These are phyloP conservation scores for Neonothopanus nambi DNA, from an alignment of 1,284 basidiomycete genomes.

Conservation along the genomic window DNA sequence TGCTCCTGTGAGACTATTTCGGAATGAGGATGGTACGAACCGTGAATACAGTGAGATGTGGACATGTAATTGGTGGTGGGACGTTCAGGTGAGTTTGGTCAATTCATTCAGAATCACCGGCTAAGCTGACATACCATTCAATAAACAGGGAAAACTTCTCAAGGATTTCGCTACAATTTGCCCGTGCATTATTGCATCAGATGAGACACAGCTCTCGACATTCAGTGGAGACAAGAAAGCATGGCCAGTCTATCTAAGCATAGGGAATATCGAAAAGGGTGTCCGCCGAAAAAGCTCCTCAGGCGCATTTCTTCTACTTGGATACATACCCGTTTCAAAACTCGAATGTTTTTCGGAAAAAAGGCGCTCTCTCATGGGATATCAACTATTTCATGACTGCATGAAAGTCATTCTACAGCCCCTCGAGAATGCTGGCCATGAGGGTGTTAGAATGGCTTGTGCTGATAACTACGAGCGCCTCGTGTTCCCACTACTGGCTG, in stretches of 20 bases:
- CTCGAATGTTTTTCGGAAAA: slow-evolving; percentile 35
- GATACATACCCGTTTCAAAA: slow-evolving; percentile 41
- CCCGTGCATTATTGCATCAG: slow-evolving; percentile 38
- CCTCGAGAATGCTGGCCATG: slow-evolving; percentile 25
- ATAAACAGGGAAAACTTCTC: slow-evolving; percentile 22
- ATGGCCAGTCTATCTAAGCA: slow-evolving; percentile 37
- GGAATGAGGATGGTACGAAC: slow-evolving; percentile 21
- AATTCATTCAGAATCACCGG: not conserved
- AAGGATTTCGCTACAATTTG: slow-evolving; percentile 31
- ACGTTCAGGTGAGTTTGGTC: slow-evolving; percentile 31
- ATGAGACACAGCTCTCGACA: slow-evolving; percentile 38
- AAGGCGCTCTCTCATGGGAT: slow-evolving; percentile 17
- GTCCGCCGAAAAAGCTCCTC: slow-evolving; percentile 27
- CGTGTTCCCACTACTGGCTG: slow-evolving; percentile 14
- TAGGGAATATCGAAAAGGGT: slow-evolving; percentile 38
- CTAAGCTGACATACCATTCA: not conserved
- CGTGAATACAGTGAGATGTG: slow-evolving; percentile 38
- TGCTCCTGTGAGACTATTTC: slow-evolving; percentile 31
- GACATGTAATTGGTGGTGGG: slow-evolving; percentile 45
- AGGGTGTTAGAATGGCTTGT: slow-evolving; percentile 28
- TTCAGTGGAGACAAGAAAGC: slow-evolving; percentile 38
- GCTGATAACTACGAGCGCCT: slow-evolving; percentile 24
- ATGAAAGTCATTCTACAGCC: slow-evolving; percentile 28
- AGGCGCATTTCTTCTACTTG: slow-evolving; percentile 35
- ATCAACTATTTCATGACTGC: slow-evolving; percentile 28